phyloP scores from a whole-genome alignment of 345 rosid species.

The Eucalyptus polybractea region DNA sequence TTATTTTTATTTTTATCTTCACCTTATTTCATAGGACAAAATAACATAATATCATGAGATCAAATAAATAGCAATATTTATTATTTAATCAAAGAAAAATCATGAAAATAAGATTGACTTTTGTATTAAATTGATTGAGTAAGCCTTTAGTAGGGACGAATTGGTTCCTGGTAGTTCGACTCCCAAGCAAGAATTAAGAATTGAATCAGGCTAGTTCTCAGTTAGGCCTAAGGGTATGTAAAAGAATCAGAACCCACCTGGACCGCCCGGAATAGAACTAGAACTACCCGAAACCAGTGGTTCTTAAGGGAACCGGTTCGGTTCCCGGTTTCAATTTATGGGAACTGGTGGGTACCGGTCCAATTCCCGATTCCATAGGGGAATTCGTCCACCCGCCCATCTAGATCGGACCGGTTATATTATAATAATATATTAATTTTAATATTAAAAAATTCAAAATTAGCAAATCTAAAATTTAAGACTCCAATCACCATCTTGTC shows the following conservation, averaged over 20 bases:
- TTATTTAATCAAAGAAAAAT: not conserved
- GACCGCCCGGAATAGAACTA: accelerated
- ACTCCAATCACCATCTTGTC: no score
- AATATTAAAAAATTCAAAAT: no score
- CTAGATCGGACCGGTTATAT: accelerated
- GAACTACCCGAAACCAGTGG: accelerated
- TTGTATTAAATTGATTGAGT: not conserved
- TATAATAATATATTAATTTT: no score
- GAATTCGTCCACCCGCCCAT: accelerated
- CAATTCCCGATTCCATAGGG: accelerated
- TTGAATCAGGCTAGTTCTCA: accelerated
- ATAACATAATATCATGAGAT: not conserved
- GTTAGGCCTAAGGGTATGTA: not conserved
- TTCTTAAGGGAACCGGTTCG: accelerated
- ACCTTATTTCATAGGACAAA: not conserved
- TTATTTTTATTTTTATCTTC: not conserved
- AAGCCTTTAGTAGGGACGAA: not conserved
- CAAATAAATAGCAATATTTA: not conserved
- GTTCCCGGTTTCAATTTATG: no score
- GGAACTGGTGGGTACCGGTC: no score
- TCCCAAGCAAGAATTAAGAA: not conserved
- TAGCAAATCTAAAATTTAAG: no score
- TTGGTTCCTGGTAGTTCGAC: not conserved
- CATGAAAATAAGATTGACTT: not conserved
- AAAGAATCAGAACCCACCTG: accelerated